A percentile compares a stretch with the other conserved stretches of the same genome.
These are phyloP conservation scores for Cercospora citrullina DNA, from an alignment of 2,329 filamentous ascomycete genomes.

Conservation along the genomic window DNA sequence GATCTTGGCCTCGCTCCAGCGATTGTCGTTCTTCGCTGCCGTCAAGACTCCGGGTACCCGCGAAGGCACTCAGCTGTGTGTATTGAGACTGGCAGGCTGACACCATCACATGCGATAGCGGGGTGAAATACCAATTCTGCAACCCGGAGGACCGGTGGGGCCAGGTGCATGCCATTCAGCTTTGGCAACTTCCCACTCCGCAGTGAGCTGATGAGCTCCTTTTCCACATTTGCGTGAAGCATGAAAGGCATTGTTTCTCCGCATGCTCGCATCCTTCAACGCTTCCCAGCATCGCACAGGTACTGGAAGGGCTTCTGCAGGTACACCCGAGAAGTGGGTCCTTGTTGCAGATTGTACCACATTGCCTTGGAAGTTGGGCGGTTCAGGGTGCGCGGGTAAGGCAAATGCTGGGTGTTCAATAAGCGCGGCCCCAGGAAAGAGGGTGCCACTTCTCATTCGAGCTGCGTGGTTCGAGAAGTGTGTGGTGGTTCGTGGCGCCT, in stretches of 20 bases:
- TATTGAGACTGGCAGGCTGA: neutral
- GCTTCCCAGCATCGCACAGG: neutral
- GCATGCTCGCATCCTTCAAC: neutral
- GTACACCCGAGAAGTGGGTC: neutral
- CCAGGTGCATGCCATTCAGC: too few relatives aligned
- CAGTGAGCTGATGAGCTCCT: too few relatives aligned
- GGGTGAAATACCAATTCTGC: neutral
- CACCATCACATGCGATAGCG: neutral
- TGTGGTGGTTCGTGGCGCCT: neutral
- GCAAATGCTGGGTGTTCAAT: neutral
- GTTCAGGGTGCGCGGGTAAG: neutral
- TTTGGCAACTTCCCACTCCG: too few relatives aligned
- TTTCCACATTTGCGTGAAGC: too few relatives aligned
- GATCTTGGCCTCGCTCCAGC: neutral
- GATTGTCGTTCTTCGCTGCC: neutral
- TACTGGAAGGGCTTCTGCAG: neutral
- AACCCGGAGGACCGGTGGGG: too few relatives aligned
- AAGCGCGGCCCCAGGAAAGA: constrained; percentile 2
- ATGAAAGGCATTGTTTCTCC: too few relatives aligned
- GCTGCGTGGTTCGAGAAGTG: neutral
- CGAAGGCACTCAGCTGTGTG: neutral
- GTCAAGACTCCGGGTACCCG: neutral
- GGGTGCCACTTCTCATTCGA: neutral
- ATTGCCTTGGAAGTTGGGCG: neutral
- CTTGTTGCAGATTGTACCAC: neutral